These are phyloP conservation scores for Saccharomyces pastorianus DNA, from an alignment of 1,139 yeast genomes.

Conservation along the genomic window DNA sequence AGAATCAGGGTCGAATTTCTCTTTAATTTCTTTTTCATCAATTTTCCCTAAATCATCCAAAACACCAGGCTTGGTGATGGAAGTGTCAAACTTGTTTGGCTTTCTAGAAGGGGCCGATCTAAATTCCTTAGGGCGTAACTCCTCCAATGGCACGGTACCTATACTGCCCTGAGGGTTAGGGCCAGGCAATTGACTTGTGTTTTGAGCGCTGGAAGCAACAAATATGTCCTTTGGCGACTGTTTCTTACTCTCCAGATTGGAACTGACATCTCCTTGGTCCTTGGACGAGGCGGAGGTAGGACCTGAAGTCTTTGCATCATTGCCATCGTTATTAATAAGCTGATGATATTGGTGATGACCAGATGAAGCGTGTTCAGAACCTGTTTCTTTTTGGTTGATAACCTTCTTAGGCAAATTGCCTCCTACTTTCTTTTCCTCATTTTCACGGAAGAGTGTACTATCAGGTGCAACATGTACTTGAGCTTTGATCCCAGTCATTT, in stretches of 20 bases:
- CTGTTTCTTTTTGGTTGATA: slow-evolving; percentile 7
- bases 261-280: background rate
- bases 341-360: slow-evolving; percentile 1
- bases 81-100: slow-evolving; percentile 24
- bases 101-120: slow-evolving; percentile 20
- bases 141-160: slow-evolving; percentile 26
- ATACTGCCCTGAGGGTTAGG: slow-evolving; percentile 25
- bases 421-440: slow-evolving; percentile 6
- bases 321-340: background rate
- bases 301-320: background rate
- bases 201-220: slow-evolving; percentile 22
- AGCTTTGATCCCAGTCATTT: background rate
- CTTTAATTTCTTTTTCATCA: slow-evolving; percentile 11
- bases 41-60: slow-evolving; percentile 9
- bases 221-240: slow-evolving; percentile 11
- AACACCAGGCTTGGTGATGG: slow-evolving; percentile 22
- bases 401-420: slow-evolving; percentile 8
- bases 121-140: slow-evolving; percentile 21
- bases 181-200: slow-evolving; percentile 16
- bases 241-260: background rate
- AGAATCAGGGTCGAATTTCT: slow-evolving; percentile 9
- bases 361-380: slow-evolving; percentile 7
- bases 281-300: background rate
- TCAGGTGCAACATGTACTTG: background rate
- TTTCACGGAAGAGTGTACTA: slow-evolving; percentile 2